phyloP scores from a whole-genome alignment of 169 alveolate genomes.

The Plasmodium gonderi region DNA sequence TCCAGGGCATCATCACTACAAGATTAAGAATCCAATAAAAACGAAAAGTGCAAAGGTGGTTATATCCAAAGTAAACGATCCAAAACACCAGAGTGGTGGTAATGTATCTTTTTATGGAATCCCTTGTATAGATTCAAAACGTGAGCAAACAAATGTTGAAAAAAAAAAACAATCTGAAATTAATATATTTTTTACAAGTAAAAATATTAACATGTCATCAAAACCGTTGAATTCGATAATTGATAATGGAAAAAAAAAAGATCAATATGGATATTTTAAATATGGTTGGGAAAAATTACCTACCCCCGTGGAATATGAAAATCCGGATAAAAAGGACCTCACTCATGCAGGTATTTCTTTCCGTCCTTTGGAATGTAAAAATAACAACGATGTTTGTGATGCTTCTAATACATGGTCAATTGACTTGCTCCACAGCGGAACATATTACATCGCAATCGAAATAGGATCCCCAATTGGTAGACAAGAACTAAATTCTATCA shows the following conservation, averaged over 20 bases:
- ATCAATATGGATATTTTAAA: constrained; percentile 42
- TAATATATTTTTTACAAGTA: constrained; percentile 63
- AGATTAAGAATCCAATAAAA: constrained; percentile 47
- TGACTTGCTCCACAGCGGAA: constrained; percentile 57
- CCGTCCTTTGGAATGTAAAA: constrained; percentile 48
- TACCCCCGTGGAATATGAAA: constrained; percentile 37
- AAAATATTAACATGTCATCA: constrained; percentile 19
- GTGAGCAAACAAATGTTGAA: constrained; percentile 9
- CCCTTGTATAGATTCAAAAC: constrained; percentile 37
- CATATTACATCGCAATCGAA: constrained; percentile 58
- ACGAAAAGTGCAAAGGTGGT: constrained; percentile 65
- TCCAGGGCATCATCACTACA: constrained; percentile 70
- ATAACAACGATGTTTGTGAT: constrained; percentile 30
- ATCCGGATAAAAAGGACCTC: constrained; percentile 42
- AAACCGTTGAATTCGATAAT: constrained; percentile 63
- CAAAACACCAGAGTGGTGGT: constrained; percentile 58
- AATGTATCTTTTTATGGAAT: constrained; percentile 62
- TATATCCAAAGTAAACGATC: constrained; percentile 64
- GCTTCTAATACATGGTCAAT: constrained; percentile 74
- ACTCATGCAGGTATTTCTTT: constrained; percentile 72
- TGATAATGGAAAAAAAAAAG: constrained; percentile 70
- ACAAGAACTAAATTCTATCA: constrained; percentile 66
- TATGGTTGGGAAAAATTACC: constrained; percentile 74
- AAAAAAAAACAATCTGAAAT: constrained; percentile 59
- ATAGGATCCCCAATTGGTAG: constrained; percentile 75